Conservation (phyloP, 768 basidiomycete genomes). For the Phlebiopsis flavidoalba region DNA sequence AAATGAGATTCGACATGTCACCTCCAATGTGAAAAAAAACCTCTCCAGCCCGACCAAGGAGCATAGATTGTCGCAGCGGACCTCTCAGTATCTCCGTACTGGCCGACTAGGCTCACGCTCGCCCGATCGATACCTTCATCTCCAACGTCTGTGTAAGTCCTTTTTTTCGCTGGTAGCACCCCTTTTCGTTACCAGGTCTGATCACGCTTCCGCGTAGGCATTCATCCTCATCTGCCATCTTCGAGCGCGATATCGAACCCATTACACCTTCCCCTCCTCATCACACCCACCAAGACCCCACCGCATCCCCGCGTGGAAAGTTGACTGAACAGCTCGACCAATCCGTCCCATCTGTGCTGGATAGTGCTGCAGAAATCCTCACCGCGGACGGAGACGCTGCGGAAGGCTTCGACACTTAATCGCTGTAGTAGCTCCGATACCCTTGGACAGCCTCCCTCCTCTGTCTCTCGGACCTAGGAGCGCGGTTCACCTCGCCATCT, state of each 20-base stretch:
- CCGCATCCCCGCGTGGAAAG: conserved; percentile 66
- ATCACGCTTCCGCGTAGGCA: conserved; percentile 30
- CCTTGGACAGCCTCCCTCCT: conserved; percentile 18
- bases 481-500: conserved; percentile 66
- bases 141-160: conserved; percentile 69
- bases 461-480: conserved; percentile 30
- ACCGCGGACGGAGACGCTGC: conserved; percentile 28
- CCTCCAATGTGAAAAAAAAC: conserved; percentile 40
- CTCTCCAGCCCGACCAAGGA: conserved; percentile 33
- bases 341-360: conserved; percentile 80
- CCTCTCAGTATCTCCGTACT: conserved; percentile 45
- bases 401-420: conserved; percentile 52
- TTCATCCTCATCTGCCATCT: conserved; percentile 86
- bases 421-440: conserved; percentile 55
- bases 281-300: conserved; percentile 57
- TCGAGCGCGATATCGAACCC: conserved; percentile 88
- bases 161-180: neutral
- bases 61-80: conserved; percentile 35
- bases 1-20: conserved; percentile 50
- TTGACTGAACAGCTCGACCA: conserved; percentile 71
- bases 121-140: conserved; percentile 74
- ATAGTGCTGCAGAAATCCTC: conserved; percentile 75
- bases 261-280: conserved; percentile 35
- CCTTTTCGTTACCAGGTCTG: conserved; percentile 8
- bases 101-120: conserved; percentile 55